Conservation (phyloP, 441 rosid species). For the Arabidopsis lyrata region DNA sequence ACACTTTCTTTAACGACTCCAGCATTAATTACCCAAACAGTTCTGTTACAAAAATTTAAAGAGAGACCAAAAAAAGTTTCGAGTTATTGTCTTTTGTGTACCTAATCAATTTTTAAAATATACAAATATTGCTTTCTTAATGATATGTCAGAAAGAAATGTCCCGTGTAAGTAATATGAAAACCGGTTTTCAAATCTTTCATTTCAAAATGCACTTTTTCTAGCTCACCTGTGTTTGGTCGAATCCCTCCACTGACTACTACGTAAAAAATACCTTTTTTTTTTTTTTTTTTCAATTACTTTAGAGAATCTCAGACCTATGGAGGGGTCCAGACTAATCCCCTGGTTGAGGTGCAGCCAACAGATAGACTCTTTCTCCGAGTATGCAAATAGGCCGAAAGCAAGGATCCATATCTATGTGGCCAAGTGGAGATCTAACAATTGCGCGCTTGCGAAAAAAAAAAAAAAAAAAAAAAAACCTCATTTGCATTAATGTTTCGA, state of each 20-base stretch:
- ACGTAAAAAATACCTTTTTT: no score
- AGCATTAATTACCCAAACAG: slow-evolving; percentile 33
- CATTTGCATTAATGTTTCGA: slow-evolving; percentile 29
- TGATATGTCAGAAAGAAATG: slow-evolving; percentile 30
- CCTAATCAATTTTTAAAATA: slow-evolving; percentile 31
- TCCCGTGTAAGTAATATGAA: not conserved
- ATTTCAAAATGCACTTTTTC: not conserved
- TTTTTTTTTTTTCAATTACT: no score
- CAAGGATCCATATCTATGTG: no score
- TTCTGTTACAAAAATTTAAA: slow-evolving; percentile 27
- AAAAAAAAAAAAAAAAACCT: no score
- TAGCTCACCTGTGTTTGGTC: slow-evolving; percentile 27
- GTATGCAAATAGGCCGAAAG: no score
- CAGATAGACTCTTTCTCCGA: no score
- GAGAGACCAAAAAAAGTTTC: slow-evolving; percentile 21
- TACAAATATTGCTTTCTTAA: slow-evolving; percentile 14
- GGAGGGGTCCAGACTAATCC: no score
- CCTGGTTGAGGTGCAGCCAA: no score
- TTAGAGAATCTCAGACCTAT: no score
- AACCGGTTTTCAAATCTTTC: slow-evolving; percentile 1
- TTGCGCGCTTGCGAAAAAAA: no score
- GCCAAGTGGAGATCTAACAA: no score
- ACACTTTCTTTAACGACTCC: slow-evolving; percentile 31
- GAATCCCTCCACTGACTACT: slow-evolving; percentile 35
- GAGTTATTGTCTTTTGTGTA: slow-evolving; percentile 39